These are phyloP conservation scores for Trichopus zeylanicus DNA, from an alignment of 116 monocot genomes.

Conservation along the genomic window DNA sequence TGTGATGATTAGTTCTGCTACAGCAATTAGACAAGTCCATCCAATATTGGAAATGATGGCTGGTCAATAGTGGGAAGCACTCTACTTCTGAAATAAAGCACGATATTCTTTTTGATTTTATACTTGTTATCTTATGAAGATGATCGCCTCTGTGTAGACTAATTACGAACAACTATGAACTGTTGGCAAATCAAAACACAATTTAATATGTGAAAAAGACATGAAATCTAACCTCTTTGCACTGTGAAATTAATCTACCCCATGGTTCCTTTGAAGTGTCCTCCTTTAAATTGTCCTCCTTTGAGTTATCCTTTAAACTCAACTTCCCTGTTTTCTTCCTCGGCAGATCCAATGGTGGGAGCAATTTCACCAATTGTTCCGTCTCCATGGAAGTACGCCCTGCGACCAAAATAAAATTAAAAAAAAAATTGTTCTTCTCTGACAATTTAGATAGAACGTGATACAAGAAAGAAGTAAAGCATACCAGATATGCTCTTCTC, in stretches of 20 bases:
- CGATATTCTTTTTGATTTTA: no score
- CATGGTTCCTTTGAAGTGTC: no score
- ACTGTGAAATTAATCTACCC: conserved; percentile 30
- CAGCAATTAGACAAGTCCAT: no score
- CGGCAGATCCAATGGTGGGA: background rate
- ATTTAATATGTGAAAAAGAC: background rate
- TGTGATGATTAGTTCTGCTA: no score
- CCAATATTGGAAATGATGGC: no score
- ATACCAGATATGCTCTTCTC: background rate
- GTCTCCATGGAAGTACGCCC: conserved; percentile 2
- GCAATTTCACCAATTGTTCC: conserved; percentile 4
- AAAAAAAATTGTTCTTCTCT: background rate
- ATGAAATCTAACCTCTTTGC: conserved; percentile 12
- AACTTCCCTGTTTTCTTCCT: conserved; percentile 14
- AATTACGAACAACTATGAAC: no score
- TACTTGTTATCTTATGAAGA: no score
- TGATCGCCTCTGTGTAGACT: no score
- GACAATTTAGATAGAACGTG: background rate
- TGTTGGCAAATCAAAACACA: background rate
- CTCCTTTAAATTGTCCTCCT: no score
- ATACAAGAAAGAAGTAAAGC: background rate
- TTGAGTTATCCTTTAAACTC: no score
- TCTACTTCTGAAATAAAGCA: no score
- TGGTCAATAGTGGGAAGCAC: no score
- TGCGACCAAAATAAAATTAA: background rate